These are phyloP conservation scores for Microstegium vimineum DNA, from an alignment of 176 grass and related monocot genomes.

Conservation along the genomic window DNA sequence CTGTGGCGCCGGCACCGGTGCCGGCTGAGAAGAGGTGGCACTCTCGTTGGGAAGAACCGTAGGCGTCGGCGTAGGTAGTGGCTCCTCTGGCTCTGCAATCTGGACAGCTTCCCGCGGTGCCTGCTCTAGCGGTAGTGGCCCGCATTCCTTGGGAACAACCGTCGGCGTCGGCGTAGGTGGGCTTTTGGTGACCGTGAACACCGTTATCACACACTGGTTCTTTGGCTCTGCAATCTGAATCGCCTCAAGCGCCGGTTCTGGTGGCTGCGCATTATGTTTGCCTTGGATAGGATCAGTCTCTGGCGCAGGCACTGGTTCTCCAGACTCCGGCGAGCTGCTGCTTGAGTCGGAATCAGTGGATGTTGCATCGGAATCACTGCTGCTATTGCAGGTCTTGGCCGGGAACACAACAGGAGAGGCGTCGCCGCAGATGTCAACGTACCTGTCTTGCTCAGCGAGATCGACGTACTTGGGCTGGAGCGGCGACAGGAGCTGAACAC, in stretches of 20 bases:
- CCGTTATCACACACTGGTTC: neutral
- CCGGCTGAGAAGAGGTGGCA: neutral
- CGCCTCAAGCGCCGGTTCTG: neutral
- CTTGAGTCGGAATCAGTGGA: neutral
- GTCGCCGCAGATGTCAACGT: constrained; percentile 38
- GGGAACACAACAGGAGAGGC: constrained; percentile 27
- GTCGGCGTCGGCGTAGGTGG: neutral
- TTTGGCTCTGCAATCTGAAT: neutral
- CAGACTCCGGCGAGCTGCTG: neutral
- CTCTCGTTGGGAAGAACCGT: neutral
- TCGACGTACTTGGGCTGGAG: neutral
- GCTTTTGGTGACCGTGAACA: neutral
- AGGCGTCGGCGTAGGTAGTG: too few relatives aligned
- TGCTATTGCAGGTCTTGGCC: neutral
- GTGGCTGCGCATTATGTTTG: neutral
- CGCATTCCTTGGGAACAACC: neutral
- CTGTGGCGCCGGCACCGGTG: neutral
- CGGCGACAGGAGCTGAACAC: constrained; percentile 2
- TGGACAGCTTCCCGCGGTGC: neutral
- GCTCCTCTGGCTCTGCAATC: neutral
- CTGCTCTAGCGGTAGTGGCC: neutral
- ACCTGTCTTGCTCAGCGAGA: neutral
- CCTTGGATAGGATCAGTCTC: neutral
- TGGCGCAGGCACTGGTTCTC: neutral
- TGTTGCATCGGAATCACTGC: neutral